These are phyloP conservation scores for Sordaria brevicollis DNA, from an alignment of 495 filamentous ascomycete species.

Conservation along the genomic window DNA sequence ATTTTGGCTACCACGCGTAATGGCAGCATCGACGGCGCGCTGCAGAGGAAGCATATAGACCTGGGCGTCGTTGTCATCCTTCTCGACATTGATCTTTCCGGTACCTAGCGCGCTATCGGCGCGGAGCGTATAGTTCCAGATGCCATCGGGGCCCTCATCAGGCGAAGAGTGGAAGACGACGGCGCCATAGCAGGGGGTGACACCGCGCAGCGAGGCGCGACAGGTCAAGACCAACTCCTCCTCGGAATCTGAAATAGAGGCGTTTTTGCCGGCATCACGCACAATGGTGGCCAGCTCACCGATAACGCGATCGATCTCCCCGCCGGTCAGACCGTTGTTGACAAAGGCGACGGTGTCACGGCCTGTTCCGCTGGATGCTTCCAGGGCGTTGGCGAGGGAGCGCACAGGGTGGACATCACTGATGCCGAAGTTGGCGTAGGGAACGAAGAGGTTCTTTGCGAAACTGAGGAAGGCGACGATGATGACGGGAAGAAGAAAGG, in stretches of 20 bases:
- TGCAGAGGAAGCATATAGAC: conserved; percentile 71
- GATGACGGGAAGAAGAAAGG: conserved; percentile 60
- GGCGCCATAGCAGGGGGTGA: conserved; percentile 63
- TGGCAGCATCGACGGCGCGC: conserved; percentile 62
- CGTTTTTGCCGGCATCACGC: conserved; percentile 41
- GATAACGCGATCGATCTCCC: conserved; percentile 65
- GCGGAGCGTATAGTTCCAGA: conserved; percentile 82
- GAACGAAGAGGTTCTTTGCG: conserved; percentile 58
- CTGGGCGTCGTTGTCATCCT: conserved; percentile 54
- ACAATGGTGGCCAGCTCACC: conserved; percentile 44
- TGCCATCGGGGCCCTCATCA: conserved; percentile 47
- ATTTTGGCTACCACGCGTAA: conserved; percentile 40
- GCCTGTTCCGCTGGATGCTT: conserved; percentile 33
- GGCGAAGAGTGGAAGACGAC: conserved; percentile 66
- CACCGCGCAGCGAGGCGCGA: conserved; percentile 55
- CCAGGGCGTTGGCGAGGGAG: conserved; percentile 49
- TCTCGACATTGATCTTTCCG: conserved; percentile 46
- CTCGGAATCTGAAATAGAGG: conserved; percentile 41
- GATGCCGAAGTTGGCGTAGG: conserved; percentile 59
- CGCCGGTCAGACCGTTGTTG: conserved; percentile 57
- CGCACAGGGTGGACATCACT: conserved; percentile 44
- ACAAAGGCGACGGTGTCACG: conserved; percentile 68
- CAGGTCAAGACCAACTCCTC: conserved; percentile 50
- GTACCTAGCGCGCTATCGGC: conserved; percentile 53
- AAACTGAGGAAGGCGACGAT: conserved; percentile 59